A percentile compares a stretch with the other conserved stretches of the same genome.
Conservation (phyloP, 495 filamentous ascomycete genomes). For the Aspergillus incahuasiensis region DNA sequence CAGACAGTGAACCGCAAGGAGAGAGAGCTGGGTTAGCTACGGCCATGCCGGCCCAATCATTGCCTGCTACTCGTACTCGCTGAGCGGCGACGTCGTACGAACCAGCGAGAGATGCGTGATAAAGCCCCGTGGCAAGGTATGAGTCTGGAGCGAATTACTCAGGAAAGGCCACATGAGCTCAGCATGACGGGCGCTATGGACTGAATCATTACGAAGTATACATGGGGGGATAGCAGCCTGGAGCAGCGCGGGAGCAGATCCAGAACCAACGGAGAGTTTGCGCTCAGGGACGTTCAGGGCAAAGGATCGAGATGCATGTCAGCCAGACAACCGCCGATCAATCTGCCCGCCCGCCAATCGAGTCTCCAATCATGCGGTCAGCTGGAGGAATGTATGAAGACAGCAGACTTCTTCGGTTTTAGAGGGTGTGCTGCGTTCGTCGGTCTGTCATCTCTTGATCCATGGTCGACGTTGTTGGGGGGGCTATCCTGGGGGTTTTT, state of each 20-base stretch:
- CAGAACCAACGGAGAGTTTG: neutral
- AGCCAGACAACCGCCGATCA: conserved; percentile 16
- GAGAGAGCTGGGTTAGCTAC: conserved; percentile 3
- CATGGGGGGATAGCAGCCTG: neutral
- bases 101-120: neutral
- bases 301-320: conserved; percentile 15
- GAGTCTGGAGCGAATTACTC: neutral
- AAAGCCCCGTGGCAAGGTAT: conserved; percentile 1
- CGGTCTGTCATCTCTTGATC: neutral
- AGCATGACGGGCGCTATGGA: neutral
- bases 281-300: conserved; percentile 9
- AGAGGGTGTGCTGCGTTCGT: neutral
- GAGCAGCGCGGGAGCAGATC: neutral
- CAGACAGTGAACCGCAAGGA: neutral
- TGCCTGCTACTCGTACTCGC: neutral
- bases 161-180: neutral
- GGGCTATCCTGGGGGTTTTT: neutral
- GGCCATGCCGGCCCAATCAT: conserved; percentile 16
- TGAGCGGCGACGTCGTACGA: neutral
- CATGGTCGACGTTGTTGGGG: neutral
- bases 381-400: conserved; percentile 8
- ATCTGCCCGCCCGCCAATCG: conserved; percentile 8
- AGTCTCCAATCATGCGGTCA: neutral
- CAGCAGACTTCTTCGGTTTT: no score
- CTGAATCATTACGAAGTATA: no score